These are phyloP conservation scores for Asterella californica DNA, from an alignment of 225 moss, liverwort and hornwort species.

Conservation along the genomic window DNA sequence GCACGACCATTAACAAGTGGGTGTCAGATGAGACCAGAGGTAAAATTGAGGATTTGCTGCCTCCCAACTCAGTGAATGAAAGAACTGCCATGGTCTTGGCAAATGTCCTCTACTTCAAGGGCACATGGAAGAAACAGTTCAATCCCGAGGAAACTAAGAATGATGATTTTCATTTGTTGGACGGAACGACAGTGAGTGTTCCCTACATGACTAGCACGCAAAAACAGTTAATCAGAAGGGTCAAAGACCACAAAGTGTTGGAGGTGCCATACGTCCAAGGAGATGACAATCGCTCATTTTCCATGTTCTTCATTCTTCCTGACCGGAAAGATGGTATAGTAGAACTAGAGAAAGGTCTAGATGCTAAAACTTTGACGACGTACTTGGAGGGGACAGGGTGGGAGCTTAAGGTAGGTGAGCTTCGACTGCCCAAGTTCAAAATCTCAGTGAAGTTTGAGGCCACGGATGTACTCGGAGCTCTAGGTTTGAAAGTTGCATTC, in stretches of 20 bases:
- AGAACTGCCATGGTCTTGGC: constrained; percentile 51
- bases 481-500: constrained; percentile 52
- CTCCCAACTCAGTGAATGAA: constrained; percentile 29
- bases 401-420: constrained; percentile 26
- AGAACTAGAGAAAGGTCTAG: constrained; percentile 48
- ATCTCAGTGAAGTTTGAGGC: constrained; percentile 40
- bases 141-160: constrained; percentile 28
- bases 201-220: constrained; percentile 41
- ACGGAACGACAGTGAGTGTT: constrained; percentile 45
- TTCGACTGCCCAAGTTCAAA: constrained; percentile 56
- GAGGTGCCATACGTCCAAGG: constrained; percentile 46
- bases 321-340: constrained; percentile 43
- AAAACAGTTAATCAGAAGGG: constrained; percentile 36
- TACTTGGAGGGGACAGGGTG: constrained; percentile 35
- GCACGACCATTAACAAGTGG: constrained; percentile 50
- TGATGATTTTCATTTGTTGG: constrained; percentile 43
- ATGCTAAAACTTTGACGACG: constrained; percentile 30
- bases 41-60: constrained; percentile 53
- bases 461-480: constrained; percentile 25
- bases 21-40: constrained; percentile 44
- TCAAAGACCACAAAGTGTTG: constrained; percentile 40
- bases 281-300: constrained; percentile 42
- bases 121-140: constrained; percentile 47
- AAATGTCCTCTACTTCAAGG: constrained; percentile 71
- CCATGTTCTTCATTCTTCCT: constrained; percentile 57